These are phyloP conservation scores for Clarkia xantiana DNA, from an alignment of 345 rosid genomes.

Conservation along the genomic window DNA sequence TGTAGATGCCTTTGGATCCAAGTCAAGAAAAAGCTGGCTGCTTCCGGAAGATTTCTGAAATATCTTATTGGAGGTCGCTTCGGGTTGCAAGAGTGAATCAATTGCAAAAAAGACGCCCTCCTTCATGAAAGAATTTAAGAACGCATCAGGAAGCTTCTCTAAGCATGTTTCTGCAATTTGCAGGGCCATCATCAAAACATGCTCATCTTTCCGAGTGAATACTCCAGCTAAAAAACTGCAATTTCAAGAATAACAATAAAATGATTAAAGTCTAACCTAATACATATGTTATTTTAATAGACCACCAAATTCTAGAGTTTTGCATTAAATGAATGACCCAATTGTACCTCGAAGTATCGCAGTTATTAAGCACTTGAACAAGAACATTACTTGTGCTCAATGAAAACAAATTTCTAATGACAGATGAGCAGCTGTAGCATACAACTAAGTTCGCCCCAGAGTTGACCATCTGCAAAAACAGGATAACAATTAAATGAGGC, in stretches of 20 bases:
- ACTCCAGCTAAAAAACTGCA: slow-evolving; percentile 85
- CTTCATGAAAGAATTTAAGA: slow-evolving; percentile 56
- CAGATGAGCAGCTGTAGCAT: slow-evolving; percentile 68
- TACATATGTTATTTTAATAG: neutral
- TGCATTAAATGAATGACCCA: slow-evolving; percentile 1
- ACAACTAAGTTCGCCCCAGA: slow-evolving; percentile 70
- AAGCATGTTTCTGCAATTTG: slow-evolving; percentile 56
- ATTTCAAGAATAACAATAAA: slow-evolving; percentile 10
- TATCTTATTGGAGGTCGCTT: slow-evolving; percentile 30
- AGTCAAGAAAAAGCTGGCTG: slow-evolving; percentile 31
- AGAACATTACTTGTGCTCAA: slow-evolving; percentile 57
- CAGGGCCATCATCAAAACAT: slow-evolving; percentile 55
- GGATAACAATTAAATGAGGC: slow-evolving; percentile 7
- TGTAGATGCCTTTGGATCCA: slow-evolving; percentile 27
- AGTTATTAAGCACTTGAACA: slow-evolving; percentile 39
- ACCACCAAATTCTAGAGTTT: neutral
- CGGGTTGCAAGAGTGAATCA: slow-evolving; percentile 44
- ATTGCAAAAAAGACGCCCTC: slow-evolving; percentile 82
- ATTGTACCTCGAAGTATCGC: slow-evolving; percentile 69
- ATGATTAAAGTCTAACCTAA: slow-evolving; percentile 8
- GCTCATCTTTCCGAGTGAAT: slow-evolving; percentile 67
- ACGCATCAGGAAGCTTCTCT: slow-evolving; percentile 47
- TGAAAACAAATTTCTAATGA: slow-evolving; percentile 50
- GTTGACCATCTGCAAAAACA: slow-evolving; percentile 50
- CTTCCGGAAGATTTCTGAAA: slow-evolving; percentile 24